Conservation (phyloP, 768 basidiomycete species). For the Ramaria sp. region DNA sequence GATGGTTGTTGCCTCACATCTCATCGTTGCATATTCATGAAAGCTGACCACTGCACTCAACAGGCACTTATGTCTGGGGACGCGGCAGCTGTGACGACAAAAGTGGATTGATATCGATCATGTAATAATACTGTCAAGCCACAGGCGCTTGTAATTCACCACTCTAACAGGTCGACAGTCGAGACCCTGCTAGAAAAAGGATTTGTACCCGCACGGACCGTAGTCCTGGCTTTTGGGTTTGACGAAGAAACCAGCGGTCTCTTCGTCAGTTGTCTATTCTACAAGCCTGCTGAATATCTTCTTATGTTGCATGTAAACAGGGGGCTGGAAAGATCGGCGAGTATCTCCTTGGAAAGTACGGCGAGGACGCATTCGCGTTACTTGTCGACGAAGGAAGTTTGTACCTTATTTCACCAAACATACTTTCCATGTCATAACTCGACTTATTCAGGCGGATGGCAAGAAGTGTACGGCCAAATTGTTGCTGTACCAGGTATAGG, state of each 20-base stretch:
- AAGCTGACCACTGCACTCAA: constrained; percentile 8
- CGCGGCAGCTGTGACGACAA: constrained; percentile 71
- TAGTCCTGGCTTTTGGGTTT: constrained; percentile 60
- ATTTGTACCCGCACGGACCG: constrained; percentile 52
- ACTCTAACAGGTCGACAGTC: constrained; percentile 34
- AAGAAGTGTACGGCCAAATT: constrained; percentile 38
- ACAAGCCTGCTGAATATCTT: constrained; percentile 6
- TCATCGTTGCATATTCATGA: constrained; percentile 1
- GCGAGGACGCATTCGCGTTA: constrained; percentile 61
- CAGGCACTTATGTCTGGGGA: constrained; percentile 62
- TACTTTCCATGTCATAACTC: not conserved
- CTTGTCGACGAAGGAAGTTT: constrained; percentile 83
- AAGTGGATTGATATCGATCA: constrained; percentile 54
- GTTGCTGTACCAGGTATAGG: constrained; percentile 55
- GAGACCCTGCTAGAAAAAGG: constrained; percentile 54
- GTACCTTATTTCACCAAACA: constrained; percentile 10
- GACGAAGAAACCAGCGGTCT: constrained; percentile 61
- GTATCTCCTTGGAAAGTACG: constrained; percentile 49
- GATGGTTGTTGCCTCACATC: constrained; percentile 35
- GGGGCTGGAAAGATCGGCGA: constrained; percentile 32
- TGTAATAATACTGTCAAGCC: constrained; percentile 28
- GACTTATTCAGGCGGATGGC: constrained; percentile 34
- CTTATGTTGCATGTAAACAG: constrained; percentile 16
- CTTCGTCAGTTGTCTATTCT: constrained; percentile 26
- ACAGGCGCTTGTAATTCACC: not conserved